These are phyloP conservation scores for Populus hybrid DNA, from an alignment of 441 rosid genomes.

Conservation along the genomic window DNA sequence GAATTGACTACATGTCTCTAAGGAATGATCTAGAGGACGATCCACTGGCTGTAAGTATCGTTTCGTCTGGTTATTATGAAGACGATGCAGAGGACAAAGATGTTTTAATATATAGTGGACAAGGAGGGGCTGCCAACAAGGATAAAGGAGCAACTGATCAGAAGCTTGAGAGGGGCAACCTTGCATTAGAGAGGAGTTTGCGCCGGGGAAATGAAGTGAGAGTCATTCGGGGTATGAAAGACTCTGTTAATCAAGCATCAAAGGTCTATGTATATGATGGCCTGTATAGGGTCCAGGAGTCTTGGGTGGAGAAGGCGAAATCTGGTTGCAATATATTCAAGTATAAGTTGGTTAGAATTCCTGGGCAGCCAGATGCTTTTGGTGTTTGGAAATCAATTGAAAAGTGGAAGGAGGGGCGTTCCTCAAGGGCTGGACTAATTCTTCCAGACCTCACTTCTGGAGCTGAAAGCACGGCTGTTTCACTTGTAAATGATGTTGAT, in stretches of 20 bases:
- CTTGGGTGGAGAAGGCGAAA: slow-evolving; percentile 89
- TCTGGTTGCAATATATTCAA: slow-evolving; percentile 83
- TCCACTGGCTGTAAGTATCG: slow-evolving; percentile 77
- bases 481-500: slow-evolving; percentile 77
- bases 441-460: slow-evolving; percentile 69
- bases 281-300: slow-evolving; percentile 61
- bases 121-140: slow-evolving; percentile 63
- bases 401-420: slow-evolving; percentile 57
- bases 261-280: slow-evolving; percentile 85
- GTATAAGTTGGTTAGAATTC: slow-evolving; percentile 57
- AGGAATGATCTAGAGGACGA: slow-evolving; percentile 56
- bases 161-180: slow-evolving; percentile 92
- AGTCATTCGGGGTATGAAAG: slow-evolving; percentile 75
- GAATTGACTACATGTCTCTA: slow-evolving; percentile 72
- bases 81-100: slow-evolving; percentile 74
- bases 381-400: slow-evolving; percentile 68
- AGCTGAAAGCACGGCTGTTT: slow-evolving; percentile 53
- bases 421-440: slow-evolving; percentile 58
- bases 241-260: slow-evolving; percentile 30
- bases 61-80: slow-evolving; percentile 78
- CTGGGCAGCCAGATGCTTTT: slow-evolving; percentile 75
- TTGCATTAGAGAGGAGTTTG: slow-evolving; percentile 82
- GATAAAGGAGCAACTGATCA: slow-evolving; percentile 61
- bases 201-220: slow-evolving; percentile 70
- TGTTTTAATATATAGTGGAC: slow-evolving; percentile 79